These are phyloP conservation scores for Fusarium begoniae DNA, from an alignment of 2,329 filamentous ascomycete species.

Conservation along the genomic window DNA sequence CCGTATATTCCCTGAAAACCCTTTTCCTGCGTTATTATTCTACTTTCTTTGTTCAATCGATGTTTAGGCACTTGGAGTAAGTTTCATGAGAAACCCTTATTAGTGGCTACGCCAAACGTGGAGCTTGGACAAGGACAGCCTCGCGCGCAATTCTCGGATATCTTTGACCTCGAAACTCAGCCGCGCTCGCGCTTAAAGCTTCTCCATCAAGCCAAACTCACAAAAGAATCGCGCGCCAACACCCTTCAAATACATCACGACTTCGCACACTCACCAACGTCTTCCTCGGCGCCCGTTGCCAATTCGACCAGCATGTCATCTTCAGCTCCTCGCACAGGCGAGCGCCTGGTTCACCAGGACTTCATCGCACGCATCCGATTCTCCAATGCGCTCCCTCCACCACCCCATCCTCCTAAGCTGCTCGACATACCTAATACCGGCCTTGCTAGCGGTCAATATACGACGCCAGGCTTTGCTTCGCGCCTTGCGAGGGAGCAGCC, in stretches of 20 bases:
- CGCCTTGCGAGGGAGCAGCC: conserved; percentile 90
- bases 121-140: conserved; percentile 36
- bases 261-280: neutral
- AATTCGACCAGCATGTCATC: conserved; percentile 31
- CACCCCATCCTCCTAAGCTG: conserved; percentile 93
- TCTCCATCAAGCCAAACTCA: conserved; percentile 17
- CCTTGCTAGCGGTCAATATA: conserved; percentile 86
- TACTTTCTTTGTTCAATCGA: neutral
- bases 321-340: conserved; percentile 53
- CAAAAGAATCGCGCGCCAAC: conserved; percentile 1
- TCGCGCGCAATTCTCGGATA: conserved; percentile 39
- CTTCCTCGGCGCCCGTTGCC: conserved; percentile 16
- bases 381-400: conserved; percentile 93
- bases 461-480: conserved; percentile 88
- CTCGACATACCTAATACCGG: conserved; percentile 97
- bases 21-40: neutral
- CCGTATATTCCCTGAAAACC: neutral
- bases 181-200: conserved; percentile 38
- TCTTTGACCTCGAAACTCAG: conserved; percentile 28
- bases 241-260: neutral
- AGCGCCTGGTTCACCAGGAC: conserved; percentile 83
- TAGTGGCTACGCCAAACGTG: conserved; percentile 8
- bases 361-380: conserved; percentile 97
- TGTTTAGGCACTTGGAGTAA: neutral
- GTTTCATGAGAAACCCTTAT: neutral